Evolutionary conservation across 129 eudicot genomes (phyloP), one percentile per base, ranked within the genome.

Genomic region (Flaveria sonorensis): DNA sequence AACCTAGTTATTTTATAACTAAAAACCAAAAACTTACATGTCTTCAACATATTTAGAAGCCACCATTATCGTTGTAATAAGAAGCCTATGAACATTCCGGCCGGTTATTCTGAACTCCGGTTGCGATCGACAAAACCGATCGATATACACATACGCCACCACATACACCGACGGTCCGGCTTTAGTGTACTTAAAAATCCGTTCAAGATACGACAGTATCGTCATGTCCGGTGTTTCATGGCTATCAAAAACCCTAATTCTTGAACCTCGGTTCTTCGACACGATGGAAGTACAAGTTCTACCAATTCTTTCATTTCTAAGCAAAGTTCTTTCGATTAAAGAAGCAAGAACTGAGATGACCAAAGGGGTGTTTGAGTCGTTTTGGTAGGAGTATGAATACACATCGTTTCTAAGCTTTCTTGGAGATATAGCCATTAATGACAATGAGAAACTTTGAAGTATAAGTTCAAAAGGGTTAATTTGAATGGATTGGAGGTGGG

Each of bases 41-140:
- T 94, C 99, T 83, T 94, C 99, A 10, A 91, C 99, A 79, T 89
- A 94, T 77, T 94, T 94, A 47, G 97, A 94, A 45, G 99, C 96
- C 78, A 94, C 94, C 96, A 94, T 89, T 65, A 94, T 84, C 12
- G 99, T 94, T 1, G 99, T 94, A 48, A 94, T 89, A 74, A 94
- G 99, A 76, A 94, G 87, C 73, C 99, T 84, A 82, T 94, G 97
- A 14, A 94, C 99, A 87, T 94, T 94, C 62, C 92, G 71, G 45
- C 90, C 84, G 52, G 82, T 86, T 32, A 94, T 85, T 20, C 91
- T 63, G 42, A 94, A 94, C 79, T 85, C 87, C 2, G 99, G 96
- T 18, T 77, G 81, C 1, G 76, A 78, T 51, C 82, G 92, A 62
- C 96, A 91, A 40, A 94, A 83, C 46, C 99, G 70, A 68, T 94